phyloP scores from a whole-genome alignment of 1,139 yeast genomes.

The Pichia sp. region DNA sequence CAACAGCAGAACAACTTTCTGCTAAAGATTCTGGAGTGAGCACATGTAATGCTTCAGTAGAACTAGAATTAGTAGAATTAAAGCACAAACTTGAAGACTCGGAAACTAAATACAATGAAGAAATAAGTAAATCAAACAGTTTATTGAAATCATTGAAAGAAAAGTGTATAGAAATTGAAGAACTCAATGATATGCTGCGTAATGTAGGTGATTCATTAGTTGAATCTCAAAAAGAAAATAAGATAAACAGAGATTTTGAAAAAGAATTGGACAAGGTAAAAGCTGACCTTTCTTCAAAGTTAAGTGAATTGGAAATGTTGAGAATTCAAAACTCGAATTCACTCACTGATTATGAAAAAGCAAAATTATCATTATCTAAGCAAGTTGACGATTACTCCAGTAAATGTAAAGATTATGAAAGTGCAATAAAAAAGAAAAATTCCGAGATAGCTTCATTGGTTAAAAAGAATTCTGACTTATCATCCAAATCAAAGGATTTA shows the following conservation, averaged over 20 bases:
- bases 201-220: slow-evolving; percentile 75
- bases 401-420: slow-evolving; percentile 8
- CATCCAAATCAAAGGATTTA: slow-evolving; percentile 30
- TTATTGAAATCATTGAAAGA: slow-evolving; percentile 12
- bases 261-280: slow-evolving; percentile 15
- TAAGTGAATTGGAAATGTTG: slow-evolving; percentile 30
- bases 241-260: slow-evolving; percentile 16
- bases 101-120: slow-evolving; percentile 18
- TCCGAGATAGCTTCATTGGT: slow-evolving; percentile 11
- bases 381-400: slow-evolving; percentile 16
- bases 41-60: not conserved
- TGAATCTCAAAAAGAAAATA: slow-evolving; percentile 30
- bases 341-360: slow-evolving; percentile 31
- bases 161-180: slow-evolving; percentile 48
- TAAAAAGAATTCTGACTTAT: slow-evolving; percentile 15
- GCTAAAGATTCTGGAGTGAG: not conserved
- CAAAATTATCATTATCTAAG: slow-evolving; percentile 21
- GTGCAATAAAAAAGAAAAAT: slow-evolving; percentile 8
- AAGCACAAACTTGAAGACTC: slow-evolving; percentile 19
- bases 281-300: slow-evolving; percentile 22
- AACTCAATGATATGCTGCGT: slow-evolving; percentile 62
- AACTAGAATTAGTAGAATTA: slow-evolving; percentile 22
- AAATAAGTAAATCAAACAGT: slow-evolving; percentile 12
- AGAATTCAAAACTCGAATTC: slow-evolving; percentile 32
- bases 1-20: not conserved